Percentiles rank a stretch among this genome's conserved stretches.
Conservation (phyloP, 2,329 filamentous ascomycete species). For the Pyricularia sp. region DNA sequence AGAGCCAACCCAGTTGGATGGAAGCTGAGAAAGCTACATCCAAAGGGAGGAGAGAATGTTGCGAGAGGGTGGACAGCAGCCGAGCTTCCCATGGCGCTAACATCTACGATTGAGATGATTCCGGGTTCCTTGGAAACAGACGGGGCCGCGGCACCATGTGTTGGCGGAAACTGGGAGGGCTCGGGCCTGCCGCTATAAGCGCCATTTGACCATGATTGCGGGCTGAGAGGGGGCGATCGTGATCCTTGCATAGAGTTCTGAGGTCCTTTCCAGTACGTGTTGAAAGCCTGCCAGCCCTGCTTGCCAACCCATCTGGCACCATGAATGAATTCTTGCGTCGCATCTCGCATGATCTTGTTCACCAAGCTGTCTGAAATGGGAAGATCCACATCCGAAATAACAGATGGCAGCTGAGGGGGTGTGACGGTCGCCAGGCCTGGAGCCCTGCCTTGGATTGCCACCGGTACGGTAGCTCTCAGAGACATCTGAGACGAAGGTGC, state of each 20-base stretch:
- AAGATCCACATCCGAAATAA: slow-evolving; percentile 62
- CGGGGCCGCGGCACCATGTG: slow-evolving; percentile 55
- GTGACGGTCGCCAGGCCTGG: slow-evolving; percentile 50
- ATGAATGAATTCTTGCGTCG: slow-evolving; percentile 68
- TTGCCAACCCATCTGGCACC: slow-evolving; percentile 69
- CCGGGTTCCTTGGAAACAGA: slow-evolving; percentile 56
- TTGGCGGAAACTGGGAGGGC: slow-evolving; percentile 58
- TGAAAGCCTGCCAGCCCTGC: slow-evolving; percentile 68
- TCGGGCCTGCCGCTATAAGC: slow-evolving; percentile 37
- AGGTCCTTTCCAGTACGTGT: slow-evolving; percentile 66
- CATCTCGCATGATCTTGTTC: slow-evolving; percentile 70
- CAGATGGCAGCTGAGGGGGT: slow-evolving; percentile 58
- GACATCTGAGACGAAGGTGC: slow-evolving; percentile 62
- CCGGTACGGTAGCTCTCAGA: slow-evolving; percentile 55
- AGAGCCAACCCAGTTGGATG: slow-evolving; percentile 64
- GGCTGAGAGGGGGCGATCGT: slow-evolving; percentile 30
- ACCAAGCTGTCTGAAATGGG: slow-evolving; percentile 62
- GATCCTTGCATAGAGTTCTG: slow-evolving; percentile 30
- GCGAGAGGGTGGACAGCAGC: slow-evolving; percentile 52
- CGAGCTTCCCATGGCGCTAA: slow-evolving; percentile 47
- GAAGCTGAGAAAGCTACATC: slow-evolving; percentile 75
- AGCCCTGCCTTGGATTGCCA: slow-evolving; percentile 44
- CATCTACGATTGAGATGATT: slow-evolving; percentile 65
- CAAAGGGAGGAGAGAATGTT: slow-evolving; percentile 62
- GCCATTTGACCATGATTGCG: slow-evolving; percentile 36